Evolutionary conservation across 2,329 filamentous ascomycete genomes (phyloP), one percentile per base, ranked within the genome.

Genomic region (Fusarium compactum): DNA sequence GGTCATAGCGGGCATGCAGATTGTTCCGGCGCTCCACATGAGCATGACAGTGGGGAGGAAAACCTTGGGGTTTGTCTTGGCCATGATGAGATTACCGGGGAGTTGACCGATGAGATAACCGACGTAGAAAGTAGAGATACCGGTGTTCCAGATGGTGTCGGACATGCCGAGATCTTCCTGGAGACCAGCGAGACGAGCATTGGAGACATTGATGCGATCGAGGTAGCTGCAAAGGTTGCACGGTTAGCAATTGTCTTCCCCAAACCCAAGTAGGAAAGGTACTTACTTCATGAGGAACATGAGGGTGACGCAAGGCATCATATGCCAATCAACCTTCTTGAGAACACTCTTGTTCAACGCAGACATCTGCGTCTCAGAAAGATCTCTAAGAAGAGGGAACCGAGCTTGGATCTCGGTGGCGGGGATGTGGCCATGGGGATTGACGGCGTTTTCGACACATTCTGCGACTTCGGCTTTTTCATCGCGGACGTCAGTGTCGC

Each of bases 141-240:
- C 83, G 45, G 79, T 73, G 16, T 76, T 79, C 77, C 83, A 85
- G 30, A 80, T 70, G 0, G 72, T 78, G 40, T 80, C 76, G 16
- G 66, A 70, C 72, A 82, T 80, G 50, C 72, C 52, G 3, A 84
- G 74, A 65, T 82, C 81, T 12, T 76, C 62, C 59, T 80, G 77
- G 25, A 82, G 77, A 10, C 79, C 79, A 10, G 79, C 79, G 9
- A 82, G 76, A 30, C 79, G 78, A 10, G 80, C 80, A 62, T 82
- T 82, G 54, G 83, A 84, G 22, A 86, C 83, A 66, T 86, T 87
- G 44, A 84, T 85, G 52, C 84, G 79, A 67, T 86, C 84, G 38
- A 86, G 79, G 72, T 86, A 86, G 73, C 83, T 86, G 25, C 30
- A 24, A 8, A 11, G 8, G n/a, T 20, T 16, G 9, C 5, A 38